Percentiles rank a stretch among this genome's conserved stretches.
These are phyloP conservation scores for Coriaria nepalensis DNA, from an alignment of 306 rosid genomes.

Conservation along the genomic window DNA sequence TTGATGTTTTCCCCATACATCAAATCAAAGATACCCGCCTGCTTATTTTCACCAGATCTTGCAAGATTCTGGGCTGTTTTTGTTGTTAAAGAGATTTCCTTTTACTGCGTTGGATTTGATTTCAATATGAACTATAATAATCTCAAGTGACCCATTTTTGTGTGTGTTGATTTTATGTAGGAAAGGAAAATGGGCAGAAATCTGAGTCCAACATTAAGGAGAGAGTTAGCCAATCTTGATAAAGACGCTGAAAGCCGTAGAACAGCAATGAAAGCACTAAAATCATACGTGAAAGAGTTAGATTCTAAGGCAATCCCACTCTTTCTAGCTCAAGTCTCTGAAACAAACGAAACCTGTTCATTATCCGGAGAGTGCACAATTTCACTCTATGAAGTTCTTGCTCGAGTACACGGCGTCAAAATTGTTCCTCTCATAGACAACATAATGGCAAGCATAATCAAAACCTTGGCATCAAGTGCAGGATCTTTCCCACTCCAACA, in stretches of 20 bases:
- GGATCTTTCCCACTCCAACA: constrained; percentile 83
- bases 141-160: neutral
- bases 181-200: constrained; percentile 37
- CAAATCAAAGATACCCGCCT: no score
- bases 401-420: constrained; percentile 70
- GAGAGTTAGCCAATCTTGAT: constrained; percentile 59
- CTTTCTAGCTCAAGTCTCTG: constrained; percentile 90
- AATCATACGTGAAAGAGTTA: constrained; percentile 62
- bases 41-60: no score
- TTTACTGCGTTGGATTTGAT: neutral
- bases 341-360: constrained; percentile 58
- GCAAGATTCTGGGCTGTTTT: no score
- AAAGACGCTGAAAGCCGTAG: constrained; percentile 73
- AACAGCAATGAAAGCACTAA: constrained; percentile 69
- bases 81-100: no score
- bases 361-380: constrained; percentile 63
- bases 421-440: constrained; percentile 62
- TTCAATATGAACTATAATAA: neutral
- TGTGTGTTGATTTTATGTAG: constrained; percentile 14
- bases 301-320: constrained; percentile 62
- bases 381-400: constrained; percentile 77
- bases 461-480: constrained; percentile 71
- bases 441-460: constrained; percentile 62
- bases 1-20: no score
- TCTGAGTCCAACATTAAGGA: constrained; percentile 36